These are phyloP conservation scores for Coniochaeta ligniaria DNA, from an alignment of 2,329 filamentous ascomycete genomes.

Conservation along the genomic window DNA sequence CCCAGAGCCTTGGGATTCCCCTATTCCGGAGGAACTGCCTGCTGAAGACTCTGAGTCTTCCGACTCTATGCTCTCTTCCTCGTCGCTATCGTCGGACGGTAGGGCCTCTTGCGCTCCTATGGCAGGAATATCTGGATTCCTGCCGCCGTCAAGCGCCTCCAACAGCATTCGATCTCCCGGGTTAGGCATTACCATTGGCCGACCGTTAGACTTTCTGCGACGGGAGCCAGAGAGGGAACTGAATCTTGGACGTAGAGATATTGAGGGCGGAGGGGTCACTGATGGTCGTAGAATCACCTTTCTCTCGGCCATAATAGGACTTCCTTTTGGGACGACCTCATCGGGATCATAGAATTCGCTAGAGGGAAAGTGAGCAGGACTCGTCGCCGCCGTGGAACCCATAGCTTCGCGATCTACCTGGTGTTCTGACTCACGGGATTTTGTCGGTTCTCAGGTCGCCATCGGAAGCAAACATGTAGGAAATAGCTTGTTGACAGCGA, in stretches of 20 bases:
- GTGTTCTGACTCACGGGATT: constrained; percentile 16
- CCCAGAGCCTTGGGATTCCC: background rate
- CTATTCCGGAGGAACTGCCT: background rate
- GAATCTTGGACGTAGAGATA: constrained; percentile 32
- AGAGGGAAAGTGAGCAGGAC: constrained; percentile 20
- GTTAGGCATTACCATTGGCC: constrained; percentile 45
- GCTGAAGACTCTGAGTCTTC: constrained; percentile 6
- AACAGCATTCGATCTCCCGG: constrained; percentile 64
- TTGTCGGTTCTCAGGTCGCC: constrained; percentile 20
- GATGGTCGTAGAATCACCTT: constrained; percentile 40
- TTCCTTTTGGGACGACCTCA: constrained; percentile 32
- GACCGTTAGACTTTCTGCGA: constrained; percentile 43
- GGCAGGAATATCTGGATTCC: constrained; percentile 56
- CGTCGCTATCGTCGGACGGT: constrained; percentile 24
- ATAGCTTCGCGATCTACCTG: constrained; percentile 25
- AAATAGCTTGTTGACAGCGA: background rate
- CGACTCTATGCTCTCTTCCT: constrained; percentile 7
- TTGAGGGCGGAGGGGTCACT: constrained; percentile 40
- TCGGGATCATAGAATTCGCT: constrained; percentile 35
- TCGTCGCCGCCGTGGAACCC: constrained; percentile 29
- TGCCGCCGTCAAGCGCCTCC: constrained; percentile 53
- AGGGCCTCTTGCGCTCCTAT: constrained; percentile 47
- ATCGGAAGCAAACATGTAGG: constrained; percentile 13
- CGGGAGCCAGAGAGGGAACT: constrained; percentile 31
- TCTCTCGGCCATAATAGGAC: constrained; percentile 29